Evolutionary conservation across 2,329 filamentous ascomycete species (phyloP).

Genomic region (Xylaria sp.): DNA sequence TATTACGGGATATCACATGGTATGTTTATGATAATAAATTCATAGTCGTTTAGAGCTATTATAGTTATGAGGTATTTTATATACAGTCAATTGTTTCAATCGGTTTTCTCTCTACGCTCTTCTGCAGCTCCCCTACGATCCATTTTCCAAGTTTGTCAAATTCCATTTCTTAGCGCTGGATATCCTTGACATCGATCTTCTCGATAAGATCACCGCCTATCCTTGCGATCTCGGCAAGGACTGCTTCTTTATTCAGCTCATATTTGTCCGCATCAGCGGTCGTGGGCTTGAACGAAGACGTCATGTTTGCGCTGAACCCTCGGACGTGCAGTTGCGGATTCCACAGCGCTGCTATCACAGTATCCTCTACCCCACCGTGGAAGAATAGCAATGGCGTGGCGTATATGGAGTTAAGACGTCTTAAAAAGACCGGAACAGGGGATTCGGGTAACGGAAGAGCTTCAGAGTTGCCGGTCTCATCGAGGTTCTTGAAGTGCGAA

Average conservation of each 20-base stretch:
- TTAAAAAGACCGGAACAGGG: constrained; percentile 70
- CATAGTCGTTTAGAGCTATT: background rate
- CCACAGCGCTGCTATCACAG: constrained; percentile 69
- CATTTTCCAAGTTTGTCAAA: background rate
- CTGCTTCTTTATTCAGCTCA: constrained; percentile 72
- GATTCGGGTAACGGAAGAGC: constrained; percentile 63
- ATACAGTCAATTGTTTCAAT: background rate
- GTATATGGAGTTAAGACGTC: constrained; percentile 75
- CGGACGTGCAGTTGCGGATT: constrained; percentile 64
- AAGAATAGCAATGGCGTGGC: constrained; percentile 81
- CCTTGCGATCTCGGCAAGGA: constrained; percentile 78
- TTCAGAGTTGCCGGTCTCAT: constrained; percentile 58
- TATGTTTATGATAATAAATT: background rate
- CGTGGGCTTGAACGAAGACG: constrained; percentile 71
- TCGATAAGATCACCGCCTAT: constrained; percentile 74
- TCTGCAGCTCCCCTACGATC: background rate
- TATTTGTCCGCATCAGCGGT: constrained; percentile 59
- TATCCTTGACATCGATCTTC: constrained; percentile 65
- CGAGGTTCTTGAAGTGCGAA: constrained; percentile 82
- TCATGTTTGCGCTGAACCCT: constrained; percentile 75
- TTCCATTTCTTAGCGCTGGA: background rate
- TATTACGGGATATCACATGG: background rate
- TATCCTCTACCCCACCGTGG: constrained; percentile 67
- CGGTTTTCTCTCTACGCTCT: background rate
- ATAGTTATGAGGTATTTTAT: constrained; percentile 1